phyloP scores from a whole-genome alignment of 176 grass and related monocot species.

The Bromus sterilis region DNA sequence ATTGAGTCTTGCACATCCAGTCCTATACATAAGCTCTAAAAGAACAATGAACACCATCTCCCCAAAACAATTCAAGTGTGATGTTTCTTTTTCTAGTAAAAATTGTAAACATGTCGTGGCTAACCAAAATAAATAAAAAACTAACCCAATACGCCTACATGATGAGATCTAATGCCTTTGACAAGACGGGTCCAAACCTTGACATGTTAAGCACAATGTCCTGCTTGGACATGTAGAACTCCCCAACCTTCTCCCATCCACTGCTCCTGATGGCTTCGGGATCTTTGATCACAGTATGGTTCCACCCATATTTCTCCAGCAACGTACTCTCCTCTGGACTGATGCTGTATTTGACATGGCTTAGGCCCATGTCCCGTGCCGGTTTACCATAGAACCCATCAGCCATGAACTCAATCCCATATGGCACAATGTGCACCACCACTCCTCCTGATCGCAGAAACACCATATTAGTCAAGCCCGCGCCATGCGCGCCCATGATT shows the following conservation, averaged over 20 bases:
- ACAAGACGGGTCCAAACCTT: conserved; percentile 44
- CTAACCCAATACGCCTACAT: conserved; percentile 12
- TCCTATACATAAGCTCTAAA: conserved; percentile 20
- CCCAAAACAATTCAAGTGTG: background rate
- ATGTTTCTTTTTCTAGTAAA: background rate
- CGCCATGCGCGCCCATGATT: conserved; percentile 67
- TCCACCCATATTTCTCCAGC: conserved; percentile 45
- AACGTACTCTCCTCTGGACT: conserved; percentile 55
- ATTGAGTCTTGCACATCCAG: conserved; percentile 1
- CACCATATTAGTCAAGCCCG: conserved; percentile 68
- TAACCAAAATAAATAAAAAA: too few species aligned
- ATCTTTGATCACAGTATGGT: conserved; percentile 58
- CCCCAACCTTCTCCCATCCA: conserved; percentile 44
- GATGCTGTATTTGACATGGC: conserved; percentile 50
- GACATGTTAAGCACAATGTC: conserved; percentile 63
- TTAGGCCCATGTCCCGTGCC: conserved; percentile 49
- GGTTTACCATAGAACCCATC: conserved; percentile 27
- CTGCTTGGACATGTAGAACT: conserved; percentile 55
- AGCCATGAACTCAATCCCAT: conserved; percentile 51
- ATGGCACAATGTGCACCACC: conserved; percentile 69
- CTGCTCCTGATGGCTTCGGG: conserved; percentile 39
- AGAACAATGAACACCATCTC: background rate
- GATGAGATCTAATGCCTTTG: conserved; percentile 48
- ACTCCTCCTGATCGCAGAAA: conserved; percentile 41
- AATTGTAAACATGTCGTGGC: background rate